Evolutionary conservation across 352 stramenopile species (phyloP).

Genomic region (Pythium dissimile): DNA sequence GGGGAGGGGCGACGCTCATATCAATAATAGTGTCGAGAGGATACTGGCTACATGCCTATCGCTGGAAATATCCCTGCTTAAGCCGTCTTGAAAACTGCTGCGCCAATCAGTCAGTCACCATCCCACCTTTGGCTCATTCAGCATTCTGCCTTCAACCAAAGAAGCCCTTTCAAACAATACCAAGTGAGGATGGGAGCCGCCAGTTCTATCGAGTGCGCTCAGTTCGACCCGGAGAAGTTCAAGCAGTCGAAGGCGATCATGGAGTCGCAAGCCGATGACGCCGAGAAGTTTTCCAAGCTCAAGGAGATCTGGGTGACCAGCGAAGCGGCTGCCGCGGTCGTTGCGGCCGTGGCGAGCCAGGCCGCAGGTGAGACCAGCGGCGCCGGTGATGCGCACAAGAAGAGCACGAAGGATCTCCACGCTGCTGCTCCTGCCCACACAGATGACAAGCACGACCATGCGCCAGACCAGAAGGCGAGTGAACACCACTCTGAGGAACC

Average conservation of each 20-base stretch:
- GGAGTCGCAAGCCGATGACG: conserved; percentile 51
- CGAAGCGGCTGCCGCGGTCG: conserved; percentile 6
- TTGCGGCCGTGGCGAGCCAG: not conserved
- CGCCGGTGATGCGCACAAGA: conserved; percentile 25
- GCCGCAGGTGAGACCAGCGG: conserved; percentile 1
- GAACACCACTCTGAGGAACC: not conserved
- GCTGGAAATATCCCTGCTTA: not conserved
- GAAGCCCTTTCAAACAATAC: not conserved
- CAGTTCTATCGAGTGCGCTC: conserved; percentile 50
- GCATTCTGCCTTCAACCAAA: conserved; percentile 6
- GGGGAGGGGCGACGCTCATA: too few relatives aligned
- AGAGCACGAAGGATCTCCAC: conserved; percentile 37
- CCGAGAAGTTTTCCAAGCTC: conserved; percentile 70
- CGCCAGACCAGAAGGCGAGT: not conserved
- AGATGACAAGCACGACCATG: conserved; percentile 12
- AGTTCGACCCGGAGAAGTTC: conserved; percentile 65
- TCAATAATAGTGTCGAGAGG: too few relatives aligned
- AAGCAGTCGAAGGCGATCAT: conserved; percentile 65
- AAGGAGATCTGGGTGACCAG: conserved; percentile 55
- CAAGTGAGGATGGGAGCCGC: conserved; percentile 41
- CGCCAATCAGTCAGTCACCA: not conserved
- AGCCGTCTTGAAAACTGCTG: not conserved
- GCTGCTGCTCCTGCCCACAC: not conserved
- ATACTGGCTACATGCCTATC: not conserved
- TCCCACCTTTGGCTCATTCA: conserved; percentile 3